Evolutionary conservation across 495 filamentous ascomycete genomes (phyloP).

Genomic region (Pseudevernia furfuracea): DNA sequence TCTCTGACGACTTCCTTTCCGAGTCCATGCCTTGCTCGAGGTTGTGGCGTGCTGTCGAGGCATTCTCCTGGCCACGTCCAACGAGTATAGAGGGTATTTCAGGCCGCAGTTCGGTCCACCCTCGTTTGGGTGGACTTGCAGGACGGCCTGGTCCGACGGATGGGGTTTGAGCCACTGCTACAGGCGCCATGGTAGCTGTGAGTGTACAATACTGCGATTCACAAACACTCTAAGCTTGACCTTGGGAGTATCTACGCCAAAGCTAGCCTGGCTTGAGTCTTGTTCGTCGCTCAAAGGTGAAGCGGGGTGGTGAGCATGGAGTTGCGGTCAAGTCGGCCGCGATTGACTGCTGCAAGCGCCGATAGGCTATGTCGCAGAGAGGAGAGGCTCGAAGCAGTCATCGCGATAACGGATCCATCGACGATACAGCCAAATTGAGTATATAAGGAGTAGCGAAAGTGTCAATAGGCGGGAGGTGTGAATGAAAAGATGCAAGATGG

Average conservation of each 20-base stretch:
- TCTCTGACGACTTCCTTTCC: constrained; percentile 17
- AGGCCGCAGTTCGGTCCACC: constrained; percentile 20
- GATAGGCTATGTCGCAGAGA: constrained; percentile 15
- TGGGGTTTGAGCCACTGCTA: constrained; percentile 6
- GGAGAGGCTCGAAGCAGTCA: constrained; percentile 1
- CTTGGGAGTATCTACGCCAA: not conserved
- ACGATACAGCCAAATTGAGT: not conserved
- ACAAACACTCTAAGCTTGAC: not conserved
- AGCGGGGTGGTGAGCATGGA: not conserved
- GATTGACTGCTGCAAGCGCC: constrained; percentile 5
- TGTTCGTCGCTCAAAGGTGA: not conserved
- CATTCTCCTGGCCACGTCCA: constrained; percentile 22
- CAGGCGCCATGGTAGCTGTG: constrained; percentile 16
- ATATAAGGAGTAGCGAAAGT: not conserved
- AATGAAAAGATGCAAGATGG: not conserved
- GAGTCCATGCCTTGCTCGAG: constrained; percentile 22
- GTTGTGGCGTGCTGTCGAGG: constrained; percentile 23
- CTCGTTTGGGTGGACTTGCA: constrained; percentile 19
- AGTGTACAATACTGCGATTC: not conserved
- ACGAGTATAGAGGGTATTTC: constrained; percentile 20
- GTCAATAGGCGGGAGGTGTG: not conserved
- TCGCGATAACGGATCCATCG: constrained; percentile 3
- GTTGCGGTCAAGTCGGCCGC: constrained; percentile 8
- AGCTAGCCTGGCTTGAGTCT: not conserved
- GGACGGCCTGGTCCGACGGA: not conserved